Conservation (phyloP, 169 alveolate genomes). For the Plasmodium malariae region DNA sequence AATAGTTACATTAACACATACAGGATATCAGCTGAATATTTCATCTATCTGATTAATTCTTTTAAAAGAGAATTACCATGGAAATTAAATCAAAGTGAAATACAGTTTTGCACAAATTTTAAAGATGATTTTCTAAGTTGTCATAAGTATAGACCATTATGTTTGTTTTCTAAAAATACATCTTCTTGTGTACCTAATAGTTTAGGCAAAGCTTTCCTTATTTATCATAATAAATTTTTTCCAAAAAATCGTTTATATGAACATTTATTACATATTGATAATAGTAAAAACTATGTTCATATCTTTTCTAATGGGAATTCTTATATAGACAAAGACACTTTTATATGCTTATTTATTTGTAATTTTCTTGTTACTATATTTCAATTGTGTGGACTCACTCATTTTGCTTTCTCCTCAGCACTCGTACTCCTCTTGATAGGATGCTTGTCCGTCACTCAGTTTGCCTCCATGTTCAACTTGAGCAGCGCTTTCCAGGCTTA, state of each 20-base stretch:
- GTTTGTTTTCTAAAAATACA: constrained; percentile 68
- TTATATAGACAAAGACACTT: constrained; percentile 43
- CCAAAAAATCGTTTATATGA: constrained; percentile 27
- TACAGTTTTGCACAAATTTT: constrained; percentile 52
- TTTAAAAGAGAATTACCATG: constrained; percentile 80
- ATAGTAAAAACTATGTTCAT: constrained; percentile 10
- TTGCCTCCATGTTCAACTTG: constrained; percentile 55
- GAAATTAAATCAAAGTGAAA: constrained; percentile 78
- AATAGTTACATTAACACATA: constrained; percentile 77
- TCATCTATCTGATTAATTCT: constrained; percentile 78
- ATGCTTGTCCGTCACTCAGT: constrained; percentile 80
- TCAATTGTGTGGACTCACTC: constrained; percentile 80
- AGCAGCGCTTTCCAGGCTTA: constrained; percentile 52
- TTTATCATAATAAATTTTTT: constrained; percentile 55
- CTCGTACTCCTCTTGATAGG: constrained; percentile 78
- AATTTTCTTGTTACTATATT: constrained; percentile 66
- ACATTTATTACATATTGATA: constrained; percentile 5
- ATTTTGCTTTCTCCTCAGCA: constrained; percentile 83
- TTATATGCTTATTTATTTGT: constrained; percentile 32
- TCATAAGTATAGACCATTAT: constrained; percentile 74
- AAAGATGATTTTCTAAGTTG: constrained; percentile 52
- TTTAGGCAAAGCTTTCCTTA: constrained; percentile 68
- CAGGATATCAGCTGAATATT: constrained; percentile 80
- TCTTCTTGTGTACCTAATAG: constrained; percentile 69
- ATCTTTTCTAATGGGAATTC: constrained; percentile 33